phyloP scores from a whole-genome alignment of 1,284 basidiomycete species.

The Erythrobasidium hasegawianum region DNA sequence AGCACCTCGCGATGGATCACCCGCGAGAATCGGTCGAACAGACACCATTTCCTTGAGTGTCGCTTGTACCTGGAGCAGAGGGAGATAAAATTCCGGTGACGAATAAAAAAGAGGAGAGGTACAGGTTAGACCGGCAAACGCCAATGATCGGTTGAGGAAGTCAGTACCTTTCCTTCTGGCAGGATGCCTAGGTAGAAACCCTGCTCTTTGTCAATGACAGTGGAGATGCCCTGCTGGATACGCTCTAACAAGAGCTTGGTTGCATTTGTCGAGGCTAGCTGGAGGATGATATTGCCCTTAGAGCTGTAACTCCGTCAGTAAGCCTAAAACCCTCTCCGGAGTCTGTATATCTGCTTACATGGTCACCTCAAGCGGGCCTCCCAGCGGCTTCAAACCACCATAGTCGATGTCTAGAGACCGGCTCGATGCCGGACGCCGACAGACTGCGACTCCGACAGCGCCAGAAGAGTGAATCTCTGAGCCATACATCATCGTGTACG shows the following conservation, averaged over 20 bases:
- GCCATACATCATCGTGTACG: slow-evolving; percentile 28
- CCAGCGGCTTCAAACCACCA: slow-evolving; percentile 15
- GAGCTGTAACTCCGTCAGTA: no score
- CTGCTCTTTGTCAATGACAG: slow-evolving; percentile 28
- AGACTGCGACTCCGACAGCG: slow-evolving; percentile 36
- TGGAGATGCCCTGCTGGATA: slow-evolving; percentile 17
- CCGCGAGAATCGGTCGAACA: slow-evolving; percentile 33
- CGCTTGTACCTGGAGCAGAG: slow-evolving; percentile 20
- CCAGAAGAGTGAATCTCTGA: slow-evolving; percentile 24
- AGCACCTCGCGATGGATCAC: slow-evolving; percentile 33
- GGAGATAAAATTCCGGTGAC: background rate
- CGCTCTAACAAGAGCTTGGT: slow-evolving; percentile 23
- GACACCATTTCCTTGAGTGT: slow-evolving; percentile 15
- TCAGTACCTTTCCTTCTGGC: slow-evolving; percentile 7
- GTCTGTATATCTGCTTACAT: slow-evolving; percentile 10
- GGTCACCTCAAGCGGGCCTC: slow-evolving; percentile 28
- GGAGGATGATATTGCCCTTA: slow-evolving; percentile 37
- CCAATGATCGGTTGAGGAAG: no score
- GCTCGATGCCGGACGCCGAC: slow-evolving; percentile 1
- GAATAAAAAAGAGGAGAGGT: background rate
- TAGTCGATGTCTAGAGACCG: slow-evolving; percentile 14
- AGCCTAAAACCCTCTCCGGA: no score
- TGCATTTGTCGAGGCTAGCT: slow-evolving; percentile 26
- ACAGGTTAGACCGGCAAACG: background rate
- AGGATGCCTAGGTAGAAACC: slow-evolving; percentile 32